These are phyloP conservation scores for Aspergillus asperescens DNA, from an alignment of 495 filamentous ascomycete genomes.

Conservation along the genomic window DNA sequence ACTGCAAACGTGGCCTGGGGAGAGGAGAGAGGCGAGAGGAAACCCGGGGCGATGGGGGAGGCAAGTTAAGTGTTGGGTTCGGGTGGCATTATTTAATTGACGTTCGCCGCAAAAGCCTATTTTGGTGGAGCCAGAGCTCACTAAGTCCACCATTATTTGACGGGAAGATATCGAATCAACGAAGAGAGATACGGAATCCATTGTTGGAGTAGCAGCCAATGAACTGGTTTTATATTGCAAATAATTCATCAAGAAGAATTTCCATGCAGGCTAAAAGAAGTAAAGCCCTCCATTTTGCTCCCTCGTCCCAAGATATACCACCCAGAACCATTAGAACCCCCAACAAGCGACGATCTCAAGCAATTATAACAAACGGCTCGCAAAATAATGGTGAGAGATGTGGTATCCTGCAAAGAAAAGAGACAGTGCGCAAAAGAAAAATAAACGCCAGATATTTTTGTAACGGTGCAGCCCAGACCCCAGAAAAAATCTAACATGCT, in stretches of 20 bases:
- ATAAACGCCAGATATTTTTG: slow-evolving; percentile 17
- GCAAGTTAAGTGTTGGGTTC: slow-evolving; percentile 6
- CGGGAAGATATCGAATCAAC: slow-evolving; percentile 7
- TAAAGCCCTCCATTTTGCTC: background rate
- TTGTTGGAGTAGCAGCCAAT: background rate
- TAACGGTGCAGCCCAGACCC: slow-evolving; percentile 15
- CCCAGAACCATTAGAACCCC: background rate
- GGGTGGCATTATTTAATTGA: slow-evolving; percentile 19
- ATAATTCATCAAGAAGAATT: background rate
- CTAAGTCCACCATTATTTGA: slow-evolving; percentile 9
- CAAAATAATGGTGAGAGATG: slow-evolving; percentile 13
- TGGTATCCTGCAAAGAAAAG: slow-evolving; percentile 21
- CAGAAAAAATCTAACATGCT: slow-evolving; percentile 14
- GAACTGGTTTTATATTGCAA: background rate
- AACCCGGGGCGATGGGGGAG: slow-evolving; percentile 11
- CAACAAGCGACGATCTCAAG: slow-evolving; percentile 15
- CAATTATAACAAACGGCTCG: slow-evolving; percentile 13
- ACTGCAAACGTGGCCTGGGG: slow-evolving; percentile 21
- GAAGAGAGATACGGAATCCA: background rate
- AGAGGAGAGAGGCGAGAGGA: slow-evolving; percentile 15
- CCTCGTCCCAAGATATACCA: background rate
- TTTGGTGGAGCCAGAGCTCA: slow-evolving; percentile 16
- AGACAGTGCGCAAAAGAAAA: slow-evolving; percentile 6
- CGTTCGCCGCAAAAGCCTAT: slow-evolving; percentile 22
- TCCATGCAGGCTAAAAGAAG: background rate